Evolutionary conservation across 495 filamentous ascomycete species (phyloP), one percentile per base, ranked within the genome.

Genomic region (Penicillium macrosclerotiorum): DNA sequence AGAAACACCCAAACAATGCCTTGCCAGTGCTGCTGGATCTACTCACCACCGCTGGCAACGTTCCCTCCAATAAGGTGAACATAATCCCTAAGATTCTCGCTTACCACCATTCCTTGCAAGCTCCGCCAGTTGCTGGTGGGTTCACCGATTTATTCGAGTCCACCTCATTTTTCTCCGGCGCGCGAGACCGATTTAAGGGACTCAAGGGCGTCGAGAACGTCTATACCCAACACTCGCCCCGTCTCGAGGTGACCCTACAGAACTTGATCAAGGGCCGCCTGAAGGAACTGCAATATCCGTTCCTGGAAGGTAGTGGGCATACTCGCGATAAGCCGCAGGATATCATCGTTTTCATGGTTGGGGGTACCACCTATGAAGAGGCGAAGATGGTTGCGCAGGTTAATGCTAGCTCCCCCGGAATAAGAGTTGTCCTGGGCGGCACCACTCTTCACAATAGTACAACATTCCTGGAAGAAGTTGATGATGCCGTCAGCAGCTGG

Each of bases 151-250:
- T 96, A 6, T 98, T 97, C 59, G 90, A 96, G 58, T 86, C 88
- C 0, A 83, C 87, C 1, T 91, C 88, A 5, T 88, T 98, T 43
- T 96, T 98, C 69, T 88, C 88, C 23, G 87, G 88, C 12, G 90
- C 93, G 3, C 78, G 90, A 23, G 86, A 86, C 55, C 84, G 90
- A 2, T 91, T 98, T 67, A 95, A 95, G 62, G 94, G 92, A 2
- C 76, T 98, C 13, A 95, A 96, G 59, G 93, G 93, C 11, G 91
- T 97, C 3, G 93, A 98, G 62, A 98, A 98, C 54, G 93, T 98
- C 16, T 98, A 97, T 64, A 98, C 93, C 0, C 94, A 97, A 64
- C 93, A 98, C 65, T 93, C 90, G 2, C 91, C 93, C 0, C 76
- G 88, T 33, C 63, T 98, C 34, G 90, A 96, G 64, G 78, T 80